A percentile compares a stretch with the other conserved stretches of the same genome.
These are phyloP conservation scores for Monosporascus sp. DNA, from an alignment of 2,329 filamentous ascomycete genomes.

Conservation along the genomic window DNA sequence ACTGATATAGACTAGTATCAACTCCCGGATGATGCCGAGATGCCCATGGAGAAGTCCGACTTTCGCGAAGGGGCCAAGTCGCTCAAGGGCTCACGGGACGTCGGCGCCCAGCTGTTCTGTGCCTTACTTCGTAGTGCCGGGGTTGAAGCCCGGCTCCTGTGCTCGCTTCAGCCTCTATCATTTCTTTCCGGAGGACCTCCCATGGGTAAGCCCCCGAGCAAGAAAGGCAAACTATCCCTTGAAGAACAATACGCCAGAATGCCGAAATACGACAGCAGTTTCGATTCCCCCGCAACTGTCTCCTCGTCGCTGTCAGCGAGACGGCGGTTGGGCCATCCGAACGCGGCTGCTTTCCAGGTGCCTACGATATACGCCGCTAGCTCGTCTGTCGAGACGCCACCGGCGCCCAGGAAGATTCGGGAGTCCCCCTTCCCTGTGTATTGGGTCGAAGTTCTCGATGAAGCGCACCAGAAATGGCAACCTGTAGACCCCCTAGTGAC, in stretches of 20 bases:
- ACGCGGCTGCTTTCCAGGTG: constrained; percentile 48
- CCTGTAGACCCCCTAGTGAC: constrained; percentile 83
- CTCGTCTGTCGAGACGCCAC: constrained; percentile 25
- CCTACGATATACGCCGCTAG: constrained; percentile 36
- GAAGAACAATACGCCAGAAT: constrained; percentile 35
- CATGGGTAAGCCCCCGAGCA: constrained; percentile 36
- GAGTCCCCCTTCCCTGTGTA: constrained; percentile 80
- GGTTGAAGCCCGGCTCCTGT: constrained; percentile 77
- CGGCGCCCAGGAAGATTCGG: constrained; percentile 41
- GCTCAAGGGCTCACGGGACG: constrained; percentile 77
- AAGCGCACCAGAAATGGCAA: constrained; percentile 86
- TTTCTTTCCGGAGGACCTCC: constrained; percentile 54
- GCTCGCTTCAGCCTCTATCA: constrained; percentile 79
- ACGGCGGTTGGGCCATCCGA: constrained; percentile 48
- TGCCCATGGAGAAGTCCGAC: constrained; percentile 63
- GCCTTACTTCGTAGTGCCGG: constrained; percentile 78
- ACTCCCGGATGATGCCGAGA: constrained; percentile 59
- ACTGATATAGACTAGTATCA: constrained; percentile 38
- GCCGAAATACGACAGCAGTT: constrained; percentile 32
- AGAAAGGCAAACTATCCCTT: constrained; percentile 21
- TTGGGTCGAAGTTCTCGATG: constrained; percentile 90
- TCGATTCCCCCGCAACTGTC: constrained; percentile 25
- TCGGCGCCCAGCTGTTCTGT: constrained; percentile 88
- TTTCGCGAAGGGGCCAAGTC: constrained; percentile 66
- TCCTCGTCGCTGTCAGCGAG: constrained; percentile 30